Percentiles rank a stretch among this genome's conserved stretches.
Conservation (phyloP, 2,329 filamentous ascomycete species). For the Rosellinia necatrix region DNA sequence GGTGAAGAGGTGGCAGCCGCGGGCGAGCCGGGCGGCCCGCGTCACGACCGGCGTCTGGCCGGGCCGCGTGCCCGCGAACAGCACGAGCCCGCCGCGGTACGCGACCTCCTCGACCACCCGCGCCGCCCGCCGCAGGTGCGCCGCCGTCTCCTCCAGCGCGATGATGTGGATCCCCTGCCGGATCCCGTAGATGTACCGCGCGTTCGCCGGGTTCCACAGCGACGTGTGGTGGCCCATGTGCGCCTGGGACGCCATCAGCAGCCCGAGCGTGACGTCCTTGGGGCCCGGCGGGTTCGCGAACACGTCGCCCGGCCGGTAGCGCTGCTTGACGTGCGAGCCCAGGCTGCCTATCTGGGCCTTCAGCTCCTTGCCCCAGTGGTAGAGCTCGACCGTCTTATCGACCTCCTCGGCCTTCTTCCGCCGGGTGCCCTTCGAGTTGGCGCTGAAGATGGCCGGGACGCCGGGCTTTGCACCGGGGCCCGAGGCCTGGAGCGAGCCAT, state of each 20-base stretch:
- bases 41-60: constrained; percentile 84
- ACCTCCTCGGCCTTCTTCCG: constrained; percentile 29
- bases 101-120: constrained; percentile 88
- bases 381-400: constrained; percentile 44
- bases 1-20: constrained; percentile 86
- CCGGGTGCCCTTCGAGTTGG: constrained; percentile 27
- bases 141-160: constrained; percentile 83
- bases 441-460: constrained; percentile 35
- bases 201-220: constrained; percentile 93
- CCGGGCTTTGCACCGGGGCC: constrained; percentile 14
- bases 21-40: constrained; percentile 75
- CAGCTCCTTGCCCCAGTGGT: constrained; percentile 46
- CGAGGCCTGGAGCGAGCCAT: constrained; percentile 26
- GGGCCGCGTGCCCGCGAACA: constrained; percentile 86
- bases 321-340: constrained; percentile 54
- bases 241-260: constrained; percentile 83
- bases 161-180: constrained; percentile 92
- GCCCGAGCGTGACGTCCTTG: constrained; percentile 83
- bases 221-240: constrained; percentile 91
- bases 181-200: constrained; percentile 91
- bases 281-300: constrained; percentile 74
- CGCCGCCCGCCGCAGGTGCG: constrained; percentile 89
- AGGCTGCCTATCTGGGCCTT: constrained; percentile 52
- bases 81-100: constrained; percentile 78
- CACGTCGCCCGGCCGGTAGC: constrained; percentile 70